phyloP scores from a whole-genome alignment of 352 stramenopile species.

The Pythium vanterpoolii region DNA sequence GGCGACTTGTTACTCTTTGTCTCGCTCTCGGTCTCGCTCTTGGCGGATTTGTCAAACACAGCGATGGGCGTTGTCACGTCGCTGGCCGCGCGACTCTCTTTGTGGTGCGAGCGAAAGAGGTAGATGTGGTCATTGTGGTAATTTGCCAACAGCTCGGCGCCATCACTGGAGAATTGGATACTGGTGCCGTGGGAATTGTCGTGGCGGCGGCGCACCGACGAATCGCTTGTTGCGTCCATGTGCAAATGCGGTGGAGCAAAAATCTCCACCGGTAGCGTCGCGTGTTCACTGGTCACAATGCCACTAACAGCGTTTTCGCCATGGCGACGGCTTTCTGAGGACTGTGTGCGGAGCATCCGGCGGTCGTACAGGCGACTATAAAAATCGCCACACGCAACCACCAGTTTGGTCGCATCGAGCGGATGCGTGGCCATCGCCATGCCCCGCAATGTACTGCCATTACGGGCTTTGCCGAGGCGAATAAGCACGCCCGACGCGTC shows the following conservation, averaged over 20 bases:
- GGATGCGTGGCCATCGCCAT: constrained; percentile 78
- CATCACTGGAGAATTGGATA: constrained; percentile 75
- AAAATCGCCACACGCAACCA: constrained; percentile 71
- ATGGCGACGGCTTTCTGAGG: constrained; percentile 7
- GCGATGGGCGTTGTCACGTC: constrained; percentile 2
- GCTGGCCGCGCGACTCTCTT: not conserved
- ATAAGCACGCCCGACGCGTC: constrained; percentile 58
- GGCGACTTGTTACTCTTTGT: not conserved
- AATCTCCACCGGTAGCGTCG: constrained; percentile 54
- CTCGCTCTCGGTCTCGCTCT: too few relatives aligned
- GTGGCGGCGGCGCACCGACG: constrained; percentile 35
- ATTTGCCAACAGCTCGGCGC: constrained; percentile 65
- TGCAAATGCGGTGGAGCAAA: constrained; percentile 79
- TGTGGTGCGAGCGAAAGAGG: constrained; percentile 53
- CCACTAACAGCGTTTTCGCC: constrained; percentile 13
- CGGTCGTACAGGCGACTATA: constrained; percentile 78
- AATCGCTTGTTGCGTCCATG: constrained; percentile 49
- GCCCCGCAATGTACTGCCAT: constrained; percentile 41
- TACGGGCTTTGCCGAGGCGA: constrained; percentile 51
- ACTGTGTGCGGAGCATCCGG: constrained; percentile 66
- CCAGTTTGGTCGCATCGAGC: constrained; percentile 68
- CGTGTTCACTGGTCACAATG: constrained; percentile 15
- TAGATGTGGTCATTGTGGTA: constrained; percentile 89
- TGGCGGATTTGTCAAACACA: constrained; percentile 13
- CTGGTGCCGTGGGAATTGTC: constrained; percentile 71